These are phyloP conservation scores for Cyclanthera cordifolia DNA, from an alignment of 306 rosid genomes.

Conservation along the genomic window DNA sequence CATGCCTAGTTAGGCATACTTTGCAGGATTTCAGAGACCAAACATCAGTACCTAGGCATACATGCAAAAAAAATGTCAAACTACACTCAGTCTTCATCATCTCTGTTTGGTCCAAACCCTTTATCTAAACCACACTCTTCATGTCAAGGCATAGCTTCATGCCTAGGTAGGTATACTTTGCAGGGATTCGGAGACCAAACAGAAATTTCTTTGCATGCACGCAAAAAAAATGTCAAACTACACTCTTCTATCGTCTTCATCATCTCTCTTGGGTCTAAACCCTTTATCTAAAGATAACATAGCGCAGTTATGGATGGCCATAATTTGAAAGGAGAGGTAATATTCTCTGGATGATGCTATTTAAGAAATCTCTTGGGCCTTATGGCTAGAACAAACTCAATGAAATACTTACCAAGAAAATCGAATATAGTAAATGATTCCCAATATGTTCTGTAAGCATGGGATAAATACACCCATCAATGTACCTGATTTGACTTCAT, in stretches of 20 bases:
- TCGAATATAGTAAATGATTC: conserved; percentile 95
- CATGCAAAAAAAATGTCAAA: not conserved
- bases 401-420: conserved; percentile 67
- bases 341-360: not conserved
- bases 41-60: not conserved
- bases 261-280: not conserved
- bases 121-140: too few species aligned
- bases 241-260: not conserved
- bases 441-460: conserved; percentile 88
- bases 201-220: not conserved
- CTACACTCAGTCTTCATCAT: not conserved
- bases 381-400: not conserved
- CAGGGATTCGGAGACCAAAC: not conserved
- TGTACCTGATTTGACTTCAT: conserved; percentile 60
- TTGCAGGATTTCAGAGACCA: not conserved
- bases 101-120: not conserved
- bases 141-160: not conserved
- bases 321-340: not conserved
- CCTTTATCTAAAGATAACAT: not conserved
- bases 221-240: not conserved
- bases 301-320: not conserved
- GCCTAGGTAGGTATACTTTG: not conserved
- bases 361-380: not conserved
- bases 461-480: conserved; percentile 99
- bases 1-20: not conserved